Evolutionary conservation across 2,329 filamentous ascomycete genomes (phyloP), one percentile per base, ranked within the genome.

Genomic region (Mariannaea elegans): DNA sequence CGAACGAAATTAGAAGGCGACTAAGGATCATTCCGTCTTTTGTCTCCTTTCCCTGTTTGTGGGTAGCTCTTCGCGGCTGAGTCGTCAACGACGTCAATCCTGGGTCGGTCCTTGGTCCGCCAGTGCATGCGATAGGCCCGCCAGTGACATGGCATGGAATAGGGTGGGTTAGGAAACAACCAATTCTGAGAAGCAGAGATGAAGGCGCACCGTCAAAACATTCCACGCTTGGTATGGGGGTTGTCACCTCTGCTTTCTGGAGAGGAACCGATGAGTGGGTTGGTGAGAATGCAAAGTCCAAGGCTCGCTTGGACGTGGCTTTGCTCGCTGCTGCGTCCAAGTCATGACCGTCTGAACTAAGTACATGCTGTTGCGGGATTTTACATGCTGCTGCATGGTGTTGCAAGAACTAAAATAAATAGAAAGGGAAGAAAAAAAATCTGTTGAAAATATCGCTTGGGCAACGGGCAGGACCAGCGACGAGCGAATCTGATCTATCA

Each of bases 71-170:
- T n/a, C n/a, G n/a, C n/a, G n/a, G n/a, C n/a, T n/a, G n/a, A n/a
- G n/a, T n/a, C n/a, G n/a, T n/a, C n/a, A n/a, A n/a, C n/a, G n/a
- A n/a, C n/a, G n/a, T n/a, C n/a, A n/a, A n/a, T n/a, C n/a, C n/a
- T n/a, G n/a, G n/a, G n/a, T n/a, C n/a, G n/a, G n/a, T 29, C 44
- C 54, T 38, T 41, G 49, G 49, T 51, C 48, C 56, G 64, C 51
- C 42, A 18, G 32, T 48, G 16, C 16, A 46, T 41, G 36, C 48
- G 24, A 31, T 39, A 32, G n/a, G n/a, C n/a, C n/a, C 18, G 21
- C 34, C 27, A 14, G 24, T 18, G 14, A 29, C 49, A 44, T 51
- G 46, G 42, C 47, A 47, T 31, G 36, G 10, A 41, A 9, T n/a
- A 41, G 16, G 38, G 38, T n/a, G n/a, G 18, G 56, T 46, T 31